A percentile compares a stretch with the other conserved stretches of the same genome.
Evolutionary conservation across 176 grass and related monocot genomes (phyloP).

Genomic region (Cenchrus americanus): DNA sequence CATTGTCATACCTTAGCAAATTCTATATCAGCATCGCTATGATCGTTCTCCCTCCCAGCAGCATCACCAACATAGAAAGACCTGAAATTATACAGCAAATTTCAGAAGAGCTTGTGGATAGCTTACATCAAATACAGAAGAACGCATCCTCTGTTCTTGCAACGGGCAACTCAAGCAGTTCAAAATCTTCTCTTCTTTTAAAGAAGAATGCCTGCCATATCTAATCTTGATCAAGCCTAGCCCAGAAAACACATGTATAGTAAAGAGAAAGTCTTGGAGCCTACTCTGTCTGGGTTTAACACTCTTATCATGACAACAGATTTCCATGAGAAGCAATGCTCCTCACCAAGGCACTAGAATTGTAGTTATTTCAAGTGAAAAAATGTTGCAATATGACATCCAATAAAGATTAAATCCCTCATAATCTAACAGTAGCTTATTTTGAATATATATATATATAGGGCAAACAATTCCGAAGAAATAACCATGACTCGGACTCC

Average conservation of each 20-base stretch:
- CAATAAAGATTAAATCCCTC: neutral
- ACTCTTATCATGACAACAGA: neutral
- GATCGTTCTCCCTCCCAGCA: constrained; percentile 77
- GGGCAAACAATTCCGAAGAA: neutral
- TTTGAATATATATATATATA: neutral
- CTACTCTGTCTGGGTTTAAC: constrained; percentile 11
- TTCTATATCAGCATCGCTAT: constrained; percentile 79
- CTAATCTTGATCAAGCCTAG: constrained; percentile 8
- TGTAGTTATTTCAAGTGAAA: neutral
- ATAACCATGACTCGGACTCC: neutral
- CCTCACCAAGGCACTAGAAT: neutral
- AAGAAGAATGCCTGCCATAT: neutral
- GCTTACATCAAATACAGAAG: neutral
- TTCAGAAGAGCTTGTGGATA: constrained; percentile 21
- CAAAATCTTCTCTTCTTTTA: neutral
- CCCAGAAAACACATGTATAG: neutral
- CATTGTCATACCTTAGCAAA: constrained; percentile 68
- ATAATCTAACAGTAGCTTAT: neutral
- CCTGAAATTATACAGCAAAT: constrained; percentile 52
- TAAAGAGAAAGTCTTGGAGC: neutral
- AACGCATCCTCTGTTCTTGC: neutral
- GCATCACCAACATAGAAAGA: constrained; percentile 98
- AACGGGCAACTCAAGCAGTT: neutral
- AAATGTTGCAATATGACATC: neutral
- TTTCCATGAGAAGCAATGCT: constrained; percentile 8